Conservation (phyloP, 2,329 filamentous ascomycete species). For the Boeremia exigua region DNA sequence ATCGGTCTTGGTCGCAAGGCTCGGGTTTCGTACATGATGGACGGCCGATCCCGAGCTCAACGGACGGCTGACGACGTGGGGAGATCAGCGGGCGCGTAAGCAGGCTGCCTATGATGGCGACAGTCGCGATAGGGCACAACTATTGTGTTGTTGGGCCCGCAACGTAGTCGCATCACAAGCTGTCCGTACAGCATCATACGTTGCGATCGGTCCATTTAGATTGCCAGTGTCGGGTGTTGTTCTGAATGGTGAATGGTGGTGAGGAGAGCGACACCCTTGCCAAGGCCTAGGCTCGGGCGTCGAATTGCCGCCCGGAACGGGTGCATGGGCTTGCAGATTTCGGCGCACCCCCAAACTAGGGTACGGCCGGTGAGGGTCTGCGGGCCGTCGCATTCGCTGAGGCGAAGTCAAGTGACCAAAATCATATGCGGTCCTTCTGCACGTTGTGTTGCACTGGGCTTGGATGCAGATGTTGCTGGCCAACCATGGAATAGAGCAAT, state of each 20-base stretch:
- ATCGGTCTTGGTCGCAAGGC: slow-evolving; percentile 27
- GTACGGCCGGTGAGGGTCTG: slow-evolving; percentile 40
- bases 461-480: slow-evolving; percentile 28
- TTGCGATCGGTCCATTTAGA: slow-evolving; percentile 20
- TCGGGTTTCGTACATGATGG: slow-evolving; percentile 27
- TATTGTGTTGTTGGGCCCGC: slow-evolving; percentile 20
- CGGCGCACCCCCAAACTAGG: slow-evolving; percentile 42
- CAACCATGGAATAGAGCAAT: slow-evolving; percentile 41
- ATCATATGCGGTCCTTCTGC: slow-evolving; percentile 59
- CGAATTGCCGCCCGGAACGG: slow-evolving; percentile 47
- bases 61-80: slow-evolving; percentile 34
- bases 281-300: slow-evolving; percentile 42
- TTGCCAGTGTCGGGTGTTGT: slow-evolving; percentile 23
- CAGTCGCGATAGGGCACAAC: slow-evolving; percentile 29
- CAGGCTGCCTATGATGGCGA: slow-evolving; percentile 33
- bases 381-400: slow-evolving; percentile 50
- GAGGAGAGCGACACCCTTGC: slow-evolving; percentile 24
- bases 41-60: slow-evolving; percentile 47
- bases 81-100: slow-evolving; percentile 49
- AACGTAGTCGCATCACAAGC: slow-evolving; percentile 10
- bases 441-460: slow-evolving; percentile 38
- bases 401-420: slow-evolving; percentile 66
- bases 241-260: slow-evolving; percentile 23
- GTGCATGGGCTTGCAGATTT: slow-evolving; percentile 43
- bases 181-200: slow-evolving; percentile 10